Conservation (phyloP, 2,329 filamentous ascomycete species). For the Salinomyces thailandicus region DNA sequence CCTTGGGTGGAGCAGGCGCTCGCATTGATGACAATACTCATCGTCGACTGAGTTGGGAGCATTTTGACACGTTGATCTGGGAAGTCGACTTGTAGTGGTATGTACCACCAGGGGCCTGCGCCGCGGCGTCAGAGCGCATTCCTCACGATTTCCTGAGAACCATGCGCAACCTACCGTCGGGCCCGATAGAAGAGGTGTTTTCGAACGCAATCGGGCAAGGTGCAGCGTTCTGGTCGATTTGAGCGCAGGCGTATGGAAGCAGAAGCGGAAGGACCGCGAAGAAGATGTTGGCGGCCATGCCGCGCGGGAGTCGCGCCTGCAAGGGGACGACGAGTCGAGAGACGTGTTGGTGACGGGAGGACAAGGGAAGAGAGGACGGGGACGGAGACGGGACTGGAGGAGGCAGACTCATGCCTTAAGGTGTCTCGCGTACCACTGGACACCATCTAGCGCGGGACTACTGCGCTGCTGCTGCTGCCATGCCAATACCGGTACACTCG, state of each 20-base stretch:
- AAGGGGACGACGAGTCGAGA: too few species aligned
- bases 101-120: slow-evolving; percentile 9
- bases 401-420: too few species aligned
- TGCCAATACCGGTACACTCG: too few species aligned
- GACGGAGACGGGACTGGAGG: too few species aligned
- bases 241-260: background rate
- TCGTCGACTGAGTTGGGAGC: slow-evolving; percentile 6
- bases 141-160: background rate
- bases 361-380: too few species aligned
- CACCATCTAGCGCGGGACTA: too few species aligned
- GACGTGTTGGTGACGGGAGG: too few species aligned
- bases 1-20: slow-evolving; percentile 6
- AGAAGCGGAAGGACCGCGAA: background rate
- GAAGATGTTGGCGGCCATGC: too few species aligned
- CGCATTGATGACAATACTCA: slow-evolving; percentile 6
- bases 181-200: slow-evolving; percentile 5
- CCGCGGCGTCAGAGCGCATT: too few species aligned
- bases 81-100: slow-evolving; percentile 4
- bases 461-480: too few species aligned
- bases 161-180: slow-evolving; percentile 6
- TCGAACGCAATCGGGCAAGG: background rate
- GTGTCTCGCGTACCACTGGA: too few species aligned
- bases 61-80: slow-evolving; percentile 6
- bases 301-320: too few species aligned
- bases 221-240: background rate